Conservation (phyloP, 805 yeast genomes). For the Jamesozyma spencerorum region DNA sequence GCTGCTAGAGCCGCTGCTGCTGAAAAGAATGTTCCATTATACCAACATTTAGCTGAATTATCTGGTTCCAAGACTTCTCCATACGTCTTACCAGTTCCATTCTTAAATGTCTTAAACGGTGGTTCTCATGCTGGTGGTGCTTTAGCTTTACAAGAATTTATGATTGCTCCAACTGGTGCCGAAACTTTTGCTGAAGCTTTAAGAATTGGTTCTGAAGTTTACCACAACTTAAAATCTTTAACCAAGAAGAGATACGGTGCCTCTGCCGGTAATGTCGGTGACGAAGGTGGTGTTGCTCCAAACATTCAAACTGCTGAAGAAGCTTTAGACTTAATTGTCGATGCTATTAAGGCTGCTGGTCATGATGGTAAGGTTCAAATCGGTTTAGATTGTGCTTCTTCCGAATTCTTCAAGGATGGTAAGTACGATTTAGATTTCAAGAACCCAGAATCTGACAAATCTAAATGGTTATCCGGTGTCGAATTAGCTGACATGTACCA, state of each 20-base stretch:
- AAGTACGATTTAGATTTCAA: slow-evolving; percentile 97
- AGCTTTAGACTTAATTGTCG: slow-evolving; percentile 89
- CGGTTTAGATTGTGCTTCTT: slow-evolving; percentile 94
- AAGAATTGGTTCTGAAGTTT: slow-evolving; percentile 95
- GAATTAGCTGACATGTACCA: slow-evolving; percentile 80
- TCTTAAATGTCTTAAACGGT: slow-evolving; percentile 98
- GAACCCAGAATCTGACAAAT: slow-evolving; percentile 84
- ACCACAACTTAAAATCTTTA: slow-evolving; percentile 89
- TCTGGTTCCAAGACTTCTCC: slow-evolving; percentile 64
- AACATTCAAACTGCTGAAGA: slow-evolving; percentile 90
- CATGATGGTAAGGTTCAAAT: slow-evolving; percentile 87
- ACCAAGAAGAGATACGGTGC: slow-evolving; percentile 95
- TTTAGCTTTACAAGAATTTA: slow-evolving; percentile 97
- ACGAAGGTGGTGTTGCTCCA: slow-evolving; percentile 99
- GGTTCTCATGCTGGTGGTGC: slow-evolving; percentile 99
- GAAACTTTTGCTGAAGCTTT: slow-evolving; percentile 87
- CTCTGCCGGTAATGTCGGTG: slow-evolving; percentile 99
- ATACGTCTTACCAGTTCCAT: slow-evolving; percentile 95
- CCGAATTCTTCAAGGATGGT: slow-evolving; percentile 96
- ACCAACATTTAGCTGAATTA: slow-evolving; percentile 79
- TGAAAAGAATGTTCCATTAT: slow-evolving; percentile 85
- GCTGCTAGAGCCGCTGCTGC: slow-evolving; percentile 98
- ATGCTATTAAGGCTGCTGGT: slow-evolving; percentile 88
- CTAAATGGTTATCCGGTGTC: slow-evolving; percentile 86
- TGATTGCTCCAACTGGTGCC: slow-evolving; percentile 95